A percentile compares a stretch with the other conserved stretches of the same genome.
Evolutionary conservation across 2,329 filamentous ascomycete genomes (phyloP).

Genomic region (Mollisia scopiformis): DNA sequence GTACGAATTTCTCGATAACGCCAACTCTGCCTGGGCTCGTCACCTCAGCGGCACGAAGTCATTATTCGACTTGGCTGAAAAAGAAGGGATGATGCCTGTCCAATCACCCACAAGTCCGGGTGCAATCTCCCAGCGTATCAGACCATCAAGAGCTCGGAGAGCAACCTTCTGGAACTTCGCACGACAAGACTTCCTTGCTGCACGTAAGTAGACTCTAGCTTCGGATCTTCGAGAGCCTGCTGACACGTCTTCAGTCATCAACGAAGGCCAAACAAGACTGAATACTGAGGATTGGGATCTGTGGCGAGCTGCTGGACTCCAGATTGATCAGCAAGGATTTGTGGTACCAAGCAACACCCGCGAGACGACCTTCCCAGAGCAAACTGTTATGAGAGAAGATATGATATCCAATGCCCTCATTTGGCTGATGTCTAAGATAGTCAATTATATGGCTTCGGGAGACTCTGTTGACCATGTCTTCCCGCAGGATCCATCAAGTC

Average conservation of each 20-base stretch:
- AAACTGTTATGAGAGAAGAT: slow-evolving; percentile 61
- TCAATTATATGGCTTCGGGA: slow-evolving; percentile 64
- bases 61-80: slow-evolving; percentile 57
- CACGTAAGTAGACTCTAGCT: slow-evolving; percentile 47
- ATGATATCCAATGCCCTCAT: slow-evolving; percentile 65
- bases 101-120: slow-evolving; percentile 44
- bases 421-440: slow-evolving; percentile 67
- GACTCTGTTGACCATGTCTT: slow-evolving; percentile 48
- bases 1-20: slow-evolving; percentile 70
- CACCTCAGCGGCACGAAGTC: slow-evolving; percentile 69
- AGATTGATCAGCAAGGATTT: slow-evolving; percentile 56
- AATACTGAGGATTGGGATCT: slow-evolving; percentile 64
- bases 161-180: slow-evolving; percentile 72
- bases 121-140: slow-evolving; percentile 29
- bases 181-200: slow-evolving; percentile 65
- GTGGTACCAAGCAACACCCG: slow-evolving; percentile 48
- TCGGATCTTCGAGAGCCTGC: neutral
- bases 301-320: slow-evolving; percentile 66
- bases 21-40: slow-evolving; percentile 62
- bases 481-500: slow-evolving; percentile 37
- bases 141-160: slow-evolving; percentile 56
- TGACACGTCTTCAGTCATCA: slow-evolving; percentile 48
- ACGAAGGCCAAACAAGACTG: slow-evolving; percentile 61
- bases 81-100: slow-evolving; percentile 46
- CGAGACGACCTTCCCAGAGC: slow-evolving; percentile 43